These are phyloP conservation scores for Puccinia hordei DNA, from an alignment of 1,284 basidiomycete species.

Conservation along the genomic window DNA sequence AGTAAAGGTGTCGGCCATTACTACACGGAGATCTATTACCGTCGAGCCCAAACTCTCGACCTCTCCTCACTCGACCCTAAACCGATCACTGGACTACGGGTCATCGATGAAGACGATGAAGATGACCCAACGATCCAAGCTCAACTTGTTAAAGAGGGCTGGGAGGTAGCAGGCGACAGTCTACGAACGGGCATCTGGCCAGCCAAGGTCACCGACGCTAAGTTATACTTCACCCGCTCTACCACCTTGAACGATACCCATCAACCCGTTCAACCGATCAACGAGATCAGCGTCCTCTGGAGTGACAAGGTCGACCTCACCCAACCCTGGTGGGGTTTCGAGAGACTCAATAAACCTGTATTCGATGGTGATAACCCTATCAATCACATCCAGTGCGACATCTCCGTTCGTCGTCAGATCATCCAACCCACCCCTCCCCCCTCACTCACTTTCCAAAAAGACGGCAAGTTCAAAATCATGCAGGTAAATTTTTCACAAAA, in stretches of 20 bases:
- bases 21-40: constrained; percentile 49
- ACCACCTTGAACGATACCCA: constrained; percentile 21
- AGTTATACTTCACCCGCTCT: constrained; percentile 41
- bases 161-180: constrained; percentile 32
- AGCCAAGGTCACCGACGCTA: constrained; percentile 16
- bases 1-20: constrained; percentile 50
- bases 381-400: constrained; percentile 35
- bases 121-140: constrained; percentile 7
- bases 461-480: constrained; percentile 47
- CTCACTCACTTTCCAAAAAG: constrained; percentile 14
- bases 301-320: not conserved
- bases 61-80: constrained; percentile 12
- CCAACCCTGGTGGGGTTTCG: constrained; percentile 47
- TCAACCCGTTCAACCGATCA: constrained; percentile 26
- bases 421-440: constrained; percentile 3
- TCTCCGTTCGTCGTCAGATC: constrained; percentile 35
- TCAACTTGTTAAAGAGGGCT: constrained; percentile 18
- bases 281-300: constrained; percentile 46
- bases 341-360: constrained; percentile 39
- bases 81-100: constrained; percentile 39
- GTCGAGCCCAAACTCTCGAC: constrained; percentile 30
- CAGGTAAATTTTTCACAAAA: constrained; percentile 19
- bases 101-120: constrained; percentile 23
- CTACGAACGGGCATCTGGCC: constrained; percentile 46
- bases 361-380: constrained; percentile 25